A percentile compares a stretch with the other conserved stretches of the same genome.
These are phyloP conservation scores for Pseudovirgaria hyperparasitica DNA, from an alignment of 2,329 filamentous ascomycete genomes.

Conservation along the genomic window DNA sequence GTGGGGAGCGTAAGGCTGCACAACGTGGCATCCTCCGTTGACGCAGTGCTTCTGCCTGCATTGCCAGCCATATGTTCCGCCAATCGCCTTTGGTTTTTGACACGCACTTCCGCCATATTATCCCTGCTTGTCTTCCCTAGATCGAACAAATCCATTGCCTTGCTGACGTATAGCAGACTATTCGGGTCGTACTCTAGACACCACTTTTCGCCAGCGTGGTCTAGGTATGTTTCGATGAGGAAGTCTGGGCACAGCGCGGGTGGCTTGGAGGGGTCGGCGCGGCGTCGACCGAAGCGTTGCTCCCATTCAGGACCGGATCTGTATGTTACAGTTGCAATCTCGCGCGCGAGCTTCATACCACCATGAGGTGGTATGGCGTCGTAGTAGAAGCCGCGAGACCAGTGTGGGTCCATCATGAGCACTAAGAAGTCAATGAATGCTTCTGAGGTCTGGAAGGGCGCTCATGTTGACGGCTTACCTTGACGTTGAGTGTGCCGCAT, in stretches of 20 bases:
- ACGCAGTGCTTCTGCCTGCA: conserved; percentile 12
- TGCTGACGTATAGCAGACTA: conserved; percentile 88
- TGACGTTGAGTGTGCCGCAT: conserved; percentile 97
- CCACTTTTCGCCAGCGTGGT: conserved; percentile 97
- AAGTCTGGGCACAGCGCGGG: conserved; percentile 96
- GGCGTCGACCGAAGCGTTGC: conserved; percentile 74
- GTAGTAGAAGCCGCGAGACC: conserved; percentile 86
- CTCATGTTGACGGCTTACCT: conserved; percentile 20
- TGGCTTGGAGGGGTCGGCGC: conserved; percentile 74
- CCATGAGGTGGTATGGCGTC: conserved; percentile 77
- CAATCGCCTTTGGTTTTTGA: conserved; percentile 46
- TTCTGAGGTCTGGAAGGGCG: conserved; percentile 6
- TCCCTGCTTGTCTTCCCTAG: conserved; percentile 60
- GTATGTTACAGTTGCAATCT: conserved; percentile 97
- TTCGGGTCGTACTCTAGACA: conserved; percentile 95
- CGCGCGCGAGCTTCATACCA: conserved; percentile 93
- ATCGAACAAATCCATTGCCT: conserved; percentile 98
- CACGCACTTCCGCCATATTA: conserved; percentile 48
- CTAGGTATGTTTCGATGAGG: conserved; percentile 93
- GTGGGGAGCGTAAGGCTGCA: conserved; percentile 78
- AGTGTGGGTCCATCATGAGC: conserved; percentile 97
- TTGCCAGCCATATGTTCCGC: conserved; percentile 28
- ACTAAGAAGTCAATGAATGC: conserved; percentile 34
- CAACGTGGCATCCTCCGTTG: conserved; percentile 24
- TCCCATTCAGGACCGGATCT: conserved; percentile 96